phyloP scores from a whole-genome alignment of 768 basidiomycete species.

The Leccinum olivaceopallidum region DNA sequence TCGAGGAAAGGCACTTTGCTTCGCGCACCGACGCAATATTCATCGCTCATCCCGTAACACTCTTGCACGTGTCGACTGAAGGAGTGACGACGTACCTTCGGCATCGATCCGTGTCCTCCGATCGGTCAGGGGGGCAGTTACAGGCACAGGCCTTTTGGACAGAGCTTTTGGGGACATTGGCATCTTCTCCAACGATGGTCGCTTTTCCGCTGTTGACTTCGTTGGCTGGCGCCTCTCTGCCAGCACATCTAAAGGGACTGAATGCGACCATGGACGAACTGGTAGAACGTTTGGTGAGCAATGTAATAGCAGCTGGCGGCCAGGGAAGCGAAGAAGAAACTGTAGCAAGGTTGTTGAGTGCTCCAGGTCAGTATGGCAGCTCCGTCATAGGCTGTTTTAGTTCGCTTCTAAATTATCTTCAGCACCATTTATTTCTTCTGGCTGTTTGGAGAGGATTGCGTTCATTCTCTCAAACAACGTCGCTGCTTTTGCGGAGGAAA shows the following conservation, averaged over 20 bases:
- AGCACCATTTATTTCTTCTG: slow-evolving; percentile 26
- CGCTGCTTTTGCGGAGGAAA: slow-evolving; percentile 13
- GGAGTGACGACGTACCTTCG: slow-evolving; percentile 56
- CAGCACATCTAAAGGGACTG: slow-evolving; percentile 46
- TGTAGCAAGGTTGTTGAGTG: slow-evolving; percentile 15
- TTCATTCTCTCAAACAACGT: slow-evolving; percentile 20
- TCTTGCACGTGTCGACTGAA: slow-evolving; percentile 42
- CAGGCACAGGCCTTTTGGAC: slow-evolving; percentile 24
- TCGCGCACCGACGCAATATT: slow-evolving; percentile 47
- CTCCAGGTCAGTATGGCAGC: slow-evolving; percentile 23
- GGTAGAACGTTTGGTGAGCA: slow-evolving; percentile 27
- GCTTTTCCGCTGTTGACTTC: slow-evolving; percentile 46
- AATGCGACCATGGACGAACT: slow-evolving; percentile 46
- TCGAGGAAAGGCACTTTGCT: slow-evolving; percentile 43
- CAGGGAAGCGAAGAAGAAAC: neutral
- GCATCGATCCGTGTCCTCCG: slow-evolving; percentile 16
- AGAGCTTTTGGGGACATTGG: slow-evolving; percentile 43
- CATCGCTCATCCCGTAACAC: slow-evolving; percentile 35
- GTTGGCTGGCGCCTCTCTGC: slow-evolving; percentile 39
- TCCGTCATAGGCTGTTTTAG: neutral
- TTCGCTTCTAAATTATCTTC: neutral
- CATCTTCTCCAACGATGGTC: slow-evolving; percentile 29
- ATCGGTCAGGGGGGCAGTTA: slow-evolving; percentile 6
- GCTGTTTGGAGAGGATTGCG: slow-evolving; percentile 18
- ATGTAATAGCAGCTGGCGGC: neutral